Base-by-base conservation (phyloP, 73 alveolate genomes). In the Paramecium bursaria region DNA sequence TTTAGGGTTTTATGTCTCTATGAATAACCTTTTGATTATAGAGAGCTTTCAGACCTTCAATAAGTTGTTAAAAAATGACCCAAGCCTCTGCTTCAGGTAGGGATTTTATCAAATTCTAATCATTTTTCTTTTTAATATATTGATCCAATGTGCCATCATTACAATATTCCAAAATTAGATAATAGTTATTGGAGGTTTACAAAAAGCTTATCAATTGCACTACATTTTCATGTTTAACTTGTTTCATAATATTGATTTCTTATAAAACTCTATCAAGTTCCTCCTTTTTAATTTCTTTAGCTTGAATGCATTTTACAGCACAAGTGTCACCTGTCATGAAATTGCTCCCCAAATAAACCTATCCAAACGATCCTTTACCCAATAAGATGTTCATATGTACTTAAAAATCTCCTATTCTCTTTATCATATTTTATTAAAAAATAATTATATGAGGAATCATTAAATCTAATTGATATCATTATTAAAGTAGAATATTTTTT, bases 121-220 rank as follows among this genome's bases (percentile, higher is more conserved):
- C 74, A 19, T 73, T 85, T 26, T 92, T 85, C 23, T 39, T 47
- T 31, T 53, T 74, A 14, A 92, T 86, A 44, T 87, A 49, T 31
- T 74, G 67, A 46, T 51, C 92, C 33, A 92, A 85, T 42, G 92
- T 91, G 3, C 97, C 97, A 25, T 93, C 87, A 44, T 88, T 90
- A 13, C 94, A 90, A 91, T 61, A 92, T 75, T 92, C 97, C 95
- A 92, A 80, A 23, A 92, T 88, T 29, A 92, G 79, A 88, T 92
- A 91, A 31, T 87, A 82, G 48, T 74, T 77, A 30, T 77, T 88
- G 31, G 77, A 75, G 48, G 92, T 92, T 61, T 85, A 57, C 39
- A 85, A 85, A 21, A 61, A 75, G 77, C 73, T 86, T 51, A 79
- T 74, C 51, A 92, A 85, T 49, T 57, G 87, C 17, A 92, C 88